A percentile compares a stretch with the other conserved stretches of the same genome.
These are phyloP conservation scores for Cordyceps javanica DNA, from an alignment of 2,329 filamentous ascomycete genomes.

Conservation along the genomic window DNA sequence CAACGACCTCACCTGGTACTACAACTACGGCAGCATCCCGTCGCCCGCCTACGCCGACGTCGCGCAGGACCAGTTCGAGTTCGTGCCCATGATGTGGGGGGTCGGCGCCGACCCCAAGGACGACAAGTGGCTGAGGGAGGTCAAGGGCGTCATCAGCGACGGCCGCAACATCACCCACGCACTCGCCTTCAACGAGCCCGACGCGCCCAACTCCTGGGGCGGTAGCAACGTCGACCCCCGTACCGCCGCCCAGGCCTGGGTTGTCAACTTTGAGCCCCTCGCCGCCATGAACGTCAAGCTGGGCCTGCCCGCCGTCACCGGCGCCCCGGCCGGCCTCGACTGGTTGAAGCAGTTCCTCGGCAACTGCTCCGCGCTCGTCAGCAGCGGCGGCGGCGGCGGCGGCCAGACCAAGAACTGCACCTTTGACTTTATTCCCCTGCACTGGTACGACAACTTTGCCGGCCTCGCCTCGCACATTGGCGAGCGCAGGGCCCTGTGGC, in stretches of 20 bases:
- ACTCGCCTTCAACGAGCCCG: conserved; percentile 76
- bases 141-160: conserved; percentile 46
- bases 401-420: conserved; percentile 44
- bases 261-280: conserved; percentile 64
- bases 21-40: conserved; percentile 64
- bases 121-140: conserved; percentile 54
- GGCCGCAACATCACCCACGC: conserved; percentile 59
- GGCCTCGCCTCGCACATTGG: conserved; percentile 63
- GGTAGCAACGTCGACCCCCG: conserved; percentile 57
- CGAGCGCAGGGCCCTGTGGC: conserved; percentile 42
- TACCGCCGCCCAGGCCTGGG: conserved; percentile 62
- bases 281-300: conserved; percentile 57
- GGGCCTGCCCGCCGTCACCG: conserved; percentile 66
- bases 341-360: conserved; percentile 64
- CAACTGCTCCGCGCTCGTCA: conserved; percentile 57
- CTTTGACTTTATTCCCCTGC: conserved; percentile 57
- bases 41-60: conserved; percentile 43
- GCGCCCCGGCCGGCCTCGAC: conserved; percentile 49
- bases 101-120: conserved; percentile 40
- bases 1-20: conserved; percentile 72
- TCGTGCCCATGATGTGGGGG: conserved; percentile 79
- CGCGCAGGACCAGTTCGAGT: conserved; percentile 55
- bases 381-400: conserved; percentile 19
- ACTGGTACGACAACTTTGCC: conserved; percentile 65
- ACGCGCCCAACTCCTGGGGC: conserved; percentile 48